These are phyloP conservation scores for Collybia nuda DNA, from an alignment of 768 basidiomycete genomes.

Conservation along the genomic window DNA sequence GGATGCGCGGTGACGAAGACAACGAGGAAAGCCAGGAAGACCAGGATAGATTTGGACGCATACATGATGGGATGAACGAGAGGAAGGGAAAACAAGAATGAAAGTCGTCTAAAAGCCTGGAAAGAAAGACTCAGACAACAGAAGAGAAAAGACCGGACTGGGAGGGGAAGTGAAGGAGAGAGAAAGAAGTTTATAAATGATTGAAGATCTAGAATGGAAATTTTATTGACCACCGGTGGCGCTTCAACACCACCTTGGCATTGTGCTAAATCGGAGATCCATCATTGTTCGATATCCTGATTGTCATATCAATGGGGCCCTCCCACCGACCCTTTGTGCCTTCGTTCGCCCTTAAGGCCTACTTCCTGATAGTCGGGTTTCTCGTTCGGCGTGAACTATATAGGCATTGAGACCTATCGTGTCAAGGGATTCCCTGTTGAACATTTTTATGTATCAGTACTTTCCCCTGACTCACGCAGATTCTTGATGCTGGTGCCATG, in stretches of 20 bases:
- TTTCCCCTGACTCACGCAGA: no score
- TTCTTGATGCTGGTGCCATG: no score
- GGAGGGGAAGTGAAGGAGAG: slow-evolving; percentile 5
- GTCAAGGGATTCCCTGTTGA: background rate
- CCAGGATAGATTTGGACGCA: slow-evolving; percentile 17
- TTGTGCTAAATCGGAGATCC: no score
- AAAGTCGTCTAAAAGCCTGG: slow-evolving; percentile 10
- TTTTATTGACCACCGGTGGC: background rate
- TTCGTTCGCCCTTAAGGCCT: background rate
- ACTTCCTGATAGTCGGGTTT: background rate
- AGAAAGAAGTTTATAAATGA: background rate
- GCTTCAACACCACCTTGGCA: no score
- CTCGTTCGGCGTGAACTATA: background rate
- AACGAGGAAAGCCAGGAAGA: slow-evolving; percentile 21
- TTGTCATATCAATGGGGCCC: no score
- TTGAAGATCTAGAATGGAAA: background rate
- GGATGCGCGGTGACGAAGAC: slow-evolving; percentile 21
- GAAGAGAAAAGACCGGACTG: slow-evolving; percentile 16
- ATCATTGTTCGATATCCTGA: no score
- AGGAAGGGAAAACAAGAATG: slow-evolving; percentile 9
- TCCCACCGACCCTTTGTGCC: no score
- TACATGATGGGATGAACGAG: slow-evolving; percentile 18
- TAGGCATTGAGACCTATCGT: background rate
- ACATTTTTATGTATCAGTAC: background rate
- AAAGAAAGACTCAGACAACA: slow-evolving; percentile 15